These are phyloP conservation scores for Penicillium glabrum DNA, from an alignment of 2,329 filamentous ascomycete species.

Conservation along the genomic window DNA sequence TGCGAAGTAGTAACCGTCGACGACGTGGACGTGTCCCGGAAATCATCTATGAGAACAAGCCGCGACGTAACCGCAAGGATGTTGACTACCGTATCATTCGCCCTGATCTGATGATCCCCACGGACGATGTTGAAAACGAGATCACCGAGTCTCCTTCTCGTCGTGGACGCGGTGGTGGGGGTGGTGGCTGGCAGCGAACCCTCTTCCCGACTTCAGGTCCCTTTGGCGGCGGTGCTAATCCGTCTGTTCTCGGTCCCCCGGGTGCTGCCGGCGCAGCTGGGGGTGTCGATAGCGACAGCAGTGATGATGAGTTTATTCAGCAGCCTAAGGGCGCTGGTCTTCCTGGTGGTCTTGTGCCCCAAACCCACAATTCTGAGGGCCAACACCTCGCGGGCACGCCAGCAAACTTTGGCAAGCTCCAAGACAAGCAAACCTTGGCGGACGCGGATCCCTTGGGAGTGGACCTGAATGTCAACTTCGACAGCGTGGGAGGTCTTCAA, in stretches of 20 bases:
- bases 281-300: constrained; percentile 90
- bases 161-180: constrained; percentile 62
- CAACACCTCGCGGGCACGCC: constrained; percentile 62
- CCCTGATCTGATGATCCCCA: constrained; percentile 66
- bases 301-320: constrained; percentile 82
- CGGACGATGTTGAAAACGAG: constrained; percentile 73
- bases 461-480: constrained; percentile 88
- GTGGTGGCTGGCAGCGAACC: constrained; percentile 67
- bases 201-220: constrained; percentile 89
- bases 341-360: constrained; percentile 52
- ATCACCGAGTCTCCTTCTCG: constrained; percentile 68
- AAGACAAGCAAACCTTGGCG: constrained; percentile 85
- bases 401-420: constrained; percentile 88
- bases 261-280: constrained; percentile 68
- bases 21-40: constrained; percentile 26
- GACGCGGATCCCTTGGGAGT: constrained; percentile 95
- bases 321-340: constrained; percentile 51
- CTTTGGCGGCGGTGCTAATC: constrained; percentile 77
- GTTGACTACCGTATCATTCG: constrained; percentile 87
- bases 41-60: constrained; percentile 35
- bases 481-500: constrained; percentile 87
- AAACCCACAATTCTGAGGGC: constrained; percentile 57
- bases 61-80: constrained; percentile 60
- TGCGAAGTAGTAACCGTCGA: constrained; percentile 47
- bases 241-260: constrained; percentile 71